These are phyloP conservation scores for Psilocybe tampanensis DNA, from an alignment of 768 basidiomycete species.

Conservation along the genomic window DNA sequence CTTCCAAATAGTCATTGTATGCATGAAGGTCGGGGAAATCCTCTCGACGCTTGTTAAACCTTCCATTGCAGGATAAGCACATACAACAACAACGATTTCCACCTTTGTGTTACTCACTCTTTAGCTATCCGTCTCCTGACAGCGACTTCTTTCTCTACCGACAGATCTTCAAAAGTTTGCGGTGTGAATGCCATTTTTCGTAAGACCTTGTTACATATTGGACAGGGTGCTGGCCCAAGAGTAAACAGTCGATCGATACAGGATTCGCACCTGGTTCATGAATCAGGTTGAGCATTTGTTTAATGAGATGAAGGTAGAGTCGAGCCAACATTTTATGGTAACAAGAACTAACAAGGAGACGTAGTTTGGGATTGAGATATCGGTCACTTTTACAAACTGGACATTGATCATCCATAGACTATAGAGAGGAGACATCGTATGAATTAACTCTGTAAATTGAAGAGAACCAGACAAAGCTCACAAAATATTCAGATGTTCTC, in stretches of 20 bases:
- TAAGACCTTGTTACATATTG: constrained; percentile 85
- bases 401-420: constrained; percentile 94
- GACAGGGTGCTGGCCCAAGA: constrained; percentile 94
- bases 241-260: constrained; percentile 98
- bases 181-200: constrained; percentile 94
- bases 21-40: constrained; percentile 81
- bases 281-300: background rate
- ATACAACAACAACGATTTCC: background rate
- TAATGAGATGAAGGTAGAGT: constrained; percentile 5
- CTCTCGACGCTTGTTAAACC: constrained; percentile 92
- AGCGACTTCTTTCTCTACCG: constrained; percentile 93
- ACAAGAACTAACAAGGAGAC: constrained; percentile 92
- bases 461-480: constrained; percentile 37
- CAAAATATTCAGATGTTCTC: constrained; percentile 79
- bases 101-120: constrained; percentile 56
- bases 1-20: constrained; percentile 96
- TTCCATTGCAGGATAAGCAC: constrained; percentile 29
- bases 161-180: constrained; percentile 92
- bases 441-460: background rate
- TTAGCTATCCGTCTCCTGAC: constrained; percentile 85
- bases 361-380: constrained; percentile 92
- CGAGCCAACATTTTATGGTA: constrained; percentile 96
- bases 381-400: constrained; percentile 97
- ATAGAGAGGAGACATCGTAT: background rate
- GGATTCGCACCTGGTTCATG: constrained; percentile 82